Conservation (phyloP, 805 yeast genomes). For the Cyberlindnera suaveolens region DNA sequence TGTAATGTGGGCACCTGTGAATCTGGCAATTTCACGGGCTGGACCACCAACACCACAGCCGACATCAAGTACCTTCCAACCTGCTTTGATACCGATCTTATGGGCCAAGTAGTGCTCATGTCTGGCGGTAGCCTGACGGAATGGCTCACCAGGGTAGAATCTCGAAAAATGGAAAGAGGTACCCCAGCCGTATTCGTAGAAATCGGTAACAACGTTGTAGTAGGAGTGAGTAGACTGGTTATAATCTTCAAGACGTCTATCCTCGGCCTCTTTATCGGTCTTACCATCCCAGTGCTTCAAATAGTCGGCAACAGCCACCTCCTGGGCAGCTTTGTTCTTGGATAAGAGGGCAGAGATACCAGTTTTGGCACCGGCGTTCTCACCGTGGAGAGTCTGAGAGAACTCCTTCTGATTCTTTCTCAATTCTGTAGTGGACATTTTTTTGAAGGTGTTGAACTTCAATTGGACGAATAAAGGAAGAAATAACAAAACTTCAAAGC, state of each 20-base stretch:
- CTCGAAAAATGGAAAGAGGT: constrained; percentile 96
- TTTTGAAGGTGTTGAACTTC: constrained; percentile 1
- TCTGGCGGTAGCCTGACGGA: constrained; percentile 90
- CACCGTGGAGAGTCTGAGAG: constrained; percentile 84
- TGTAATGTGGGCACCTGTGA: constrained; percentile 78
- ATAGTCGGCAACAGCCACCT: constrained; percentile 81
- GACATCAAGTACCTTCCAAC: constrained; percentile 89
- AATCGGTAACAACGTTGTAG: constrained; percentile 95
- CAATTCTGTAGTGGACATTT: constrained; percentile 1
- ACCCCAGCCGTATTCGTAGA: constrained; percentile 99
- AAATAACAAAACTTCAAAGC: no score
- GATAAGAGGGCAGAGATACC: constrained; percentile 74
- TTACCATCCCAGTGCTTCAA: constrained; percentile 98
- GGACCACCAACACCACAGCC: constrained; percentile 99
- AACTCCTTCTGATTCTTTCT: constrained; percentile 42
- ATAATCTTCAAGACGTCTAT: constrained; percentile 73
- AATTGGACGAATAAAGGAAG: no score
- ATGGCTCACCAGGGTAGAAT: constrained; percentile 89
- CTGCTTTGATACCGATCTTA: constrained; percentile 72
- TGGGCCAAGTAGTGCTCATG: constrained; percentile 94
- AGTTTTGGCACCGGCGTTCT: constrained; percentile 49
- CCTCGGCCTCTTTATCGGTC: constrained; percentile 65
- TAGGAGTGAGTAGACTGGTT: constrained; percentile 89
- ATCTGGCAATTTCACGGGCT: constrained; percentile 90
- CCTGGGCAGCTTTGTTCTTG: constrained; percentile 75